Conservation (phyloP, 179 eudicot species). For the Beta macrorhiza region DNA sequence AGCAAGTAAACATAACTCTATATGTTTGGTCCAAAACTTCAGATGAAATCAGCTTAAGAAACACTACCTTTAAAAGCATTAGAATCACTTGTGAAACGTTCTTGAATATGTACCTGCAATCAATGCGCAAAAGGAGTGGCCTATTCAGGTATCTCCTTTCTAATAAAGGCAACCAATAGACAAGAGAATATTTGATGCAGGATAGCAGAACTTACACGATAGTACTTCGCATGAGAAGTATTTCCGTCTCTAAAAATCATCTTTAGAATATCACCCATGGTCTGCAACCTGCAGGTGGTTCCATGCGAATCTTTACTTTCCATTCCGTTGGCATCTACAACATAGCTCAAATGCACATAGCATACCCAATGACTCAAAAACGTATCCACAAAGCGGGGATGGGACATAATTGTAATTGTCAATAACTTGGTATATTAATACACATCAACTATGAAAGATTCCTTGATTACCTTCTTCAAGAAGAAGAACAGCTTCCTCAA, state of each 20-base stretch:
- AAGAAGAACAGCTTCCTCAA: conserved; percentile 78
- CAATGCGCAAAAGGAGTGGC: conserved; percentile 17
- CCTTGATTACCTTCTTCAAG: conserved; percentile 81
- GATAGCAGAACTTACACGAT: conserved; percentile 62
- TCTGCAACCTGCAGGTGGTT: conserved; percentile 70
- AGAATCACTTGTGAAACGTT: conserved; percentile 48
- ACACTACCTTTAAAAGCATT: conserved; percentile 54
- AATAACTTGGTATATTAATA: not conserved
- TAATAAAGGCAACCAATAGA: conserved; percentile 1
- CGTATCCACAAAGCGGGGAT: not conserved
- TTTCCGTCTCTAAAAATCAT: conserved; percentile 70
- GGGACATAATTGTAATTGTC: not conserved
- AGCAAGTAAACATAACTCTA: not conserved
- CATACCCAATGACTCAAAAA: not conserved
- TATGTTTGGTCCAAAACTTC: not conserved
- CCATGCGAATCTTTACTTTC: conserved; percentile 55
- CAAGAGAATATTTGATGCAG: not conserved
- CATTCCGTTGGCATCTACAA: conserved; percentile 50
- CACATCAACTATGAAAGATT: conserved; percentile 17
- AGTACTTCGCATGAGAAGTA: conserved; percentile 75
- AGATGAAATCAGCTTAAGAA: not conserved
- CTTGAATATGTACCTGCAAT: conserved; percentile 83
- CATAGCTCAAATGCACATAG: not conserved
- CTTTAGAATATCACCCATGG: conserved; percentile 72
- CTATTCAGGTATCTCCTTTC: conserved; percentile 22